Evolutionary conservation across 495 filamentous ascomycete genomes (phyloP).

Genomic region (Aspergillus homomorphus): DNA sequence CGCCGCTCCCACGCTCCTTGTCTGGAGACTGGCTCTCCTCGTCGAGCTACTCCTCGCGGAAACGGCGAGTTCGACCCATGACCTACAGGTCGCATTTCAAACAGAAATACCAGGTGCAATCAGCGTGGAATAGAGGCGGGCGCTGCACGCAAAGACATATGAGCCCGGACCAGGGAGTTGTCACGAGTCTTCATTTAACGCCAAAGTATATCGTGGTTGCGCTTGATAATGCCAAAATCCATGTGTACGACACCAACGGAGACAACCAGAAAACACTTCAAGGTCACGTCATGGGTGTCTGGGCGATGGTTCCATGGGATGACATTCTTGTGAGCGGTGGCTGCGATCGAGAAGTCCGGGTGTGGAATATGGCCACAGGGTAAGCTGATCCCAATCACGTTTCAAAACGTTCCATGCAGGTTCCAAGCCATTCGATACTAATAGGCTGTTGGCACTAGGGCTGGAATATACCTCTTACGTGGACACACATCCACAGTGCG

Average conservation of each 20-base stretch:
- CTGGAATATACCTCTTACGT: conserved; percentile 76
- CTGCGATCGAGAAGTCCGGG: conserved; percentile 93
- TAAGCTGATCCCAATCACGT: conserved; percentile 41
- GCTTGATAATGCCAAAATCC: conserved; percentile 96
- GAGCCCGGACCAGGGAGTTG: conserved; percentile 92
- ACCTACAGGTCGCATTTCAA: conserved; percentile 97
- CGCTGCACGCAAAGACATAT: conserved; percentile 75
- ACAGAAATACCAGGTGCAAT: conserved; percentile 93
- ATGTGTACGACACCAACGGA: conserved; percentile 92
- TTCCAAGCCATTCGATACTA: background rate
- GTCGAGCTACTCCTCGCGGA: conserved; percentile 28
- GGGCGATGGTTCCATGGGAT: conserved; percentile 99
- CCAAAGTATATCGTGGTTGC: conserved; percentile 96
- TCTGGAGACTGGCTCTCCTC: conserved; percentile 38
- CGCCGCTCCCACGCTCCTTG: conserved; percentile 31
- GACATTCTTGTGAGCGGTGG: conserved; percentile 94
- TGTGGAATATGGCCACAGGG: conserved; percentile 97
- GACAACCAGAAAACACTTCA: conserved; percentile 82
- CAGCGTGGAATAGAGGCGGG: conserved; percentile 91
- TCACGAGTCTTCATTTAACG: conserved; percentile 92
- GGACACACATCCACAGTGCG: conserved; percentile 96
- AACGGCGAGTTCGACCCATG: conserved; percentile 45
- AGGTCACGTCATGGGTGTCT: conserved; percentile 98
- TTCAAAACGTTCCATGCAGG: background rate
- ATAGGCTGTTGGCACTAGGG: conserved; percentile 32